phyloP scores from a whole-genome alignment of 805 yeast species.

The Candida hispaniensis region DNA sequence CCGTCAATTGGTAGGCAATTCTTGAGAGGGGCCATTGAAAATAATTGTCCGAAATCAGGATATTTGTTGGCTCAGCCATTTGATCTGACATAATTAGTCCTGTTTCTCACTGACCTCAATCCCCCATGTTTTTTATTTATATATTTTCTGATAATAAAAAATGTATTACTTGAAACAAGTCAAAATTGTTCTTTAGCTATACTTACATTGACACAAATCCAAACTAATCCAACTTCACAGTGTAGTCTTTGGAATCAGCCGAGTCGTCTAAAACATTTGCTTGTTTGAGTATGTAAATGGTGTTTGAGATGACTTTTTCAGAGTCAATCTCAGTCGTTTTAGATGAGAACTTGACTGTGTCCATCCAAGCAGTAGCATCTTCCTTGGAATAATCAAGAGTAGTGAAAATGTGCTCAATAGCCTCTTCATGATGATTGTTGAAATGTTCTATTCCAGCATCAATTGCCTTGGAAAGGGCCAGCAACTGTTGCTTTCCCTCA shows the following conservation, averaged over 20 bases:
- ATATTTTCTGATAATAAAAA: too few relatives aligned
- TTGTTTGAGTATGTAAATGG: slow-evolving; percentile 44
- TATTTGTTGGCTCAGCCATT: too few relatives aligned
- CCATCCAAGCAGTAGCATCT: slow-evolving; percentile 75
- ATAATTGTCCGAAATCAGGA: too few relatives aligned
- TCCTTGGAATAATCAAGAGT: slow-evolving; percentile 65
- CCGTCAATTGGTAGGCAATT: too few relatives aligned
- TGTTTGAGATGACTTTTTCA: slow-evolving; percentile 39
- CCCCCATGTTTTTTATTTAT: too few relatives aligned
- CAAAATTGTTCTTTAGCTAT: too few relatives aligned
- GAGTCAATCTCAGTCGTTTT: slow-evolving; percentile 42
- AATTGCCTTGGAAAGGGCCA: slow-evolving; percentile 41
- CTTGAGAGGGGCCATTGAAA: too few relatives aligned
- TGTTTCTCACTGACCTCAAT: too few relatives aligned
- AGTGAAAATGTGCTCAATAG: slow-evolving; percentile 49
- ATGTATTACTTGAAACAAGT: too few relatives aligned
- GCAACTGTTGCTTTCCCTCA: slow-evolving; percentile 25
- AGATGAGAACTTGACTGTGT: slow-evolving; percentile 56
- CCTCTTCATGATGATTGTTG: slow-evolving; percentile 48
- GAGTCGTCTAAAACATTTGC: slow-evolving; percentile 46
- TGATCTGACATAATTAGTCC: too few relatives aligned
- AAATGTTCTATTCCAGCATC: slow-evolving; percentile 62
- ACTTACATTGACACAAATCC: too few relatives aligned
- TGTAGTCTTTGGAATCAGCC: slow-evolving; percentile 20
- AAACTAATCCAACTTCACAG: slow-evolving; percentile 6